Evolutionary conservation across 192 early-diverging fungal species (phyloP).

Genomic region (Coemansia sp.): DNA sequence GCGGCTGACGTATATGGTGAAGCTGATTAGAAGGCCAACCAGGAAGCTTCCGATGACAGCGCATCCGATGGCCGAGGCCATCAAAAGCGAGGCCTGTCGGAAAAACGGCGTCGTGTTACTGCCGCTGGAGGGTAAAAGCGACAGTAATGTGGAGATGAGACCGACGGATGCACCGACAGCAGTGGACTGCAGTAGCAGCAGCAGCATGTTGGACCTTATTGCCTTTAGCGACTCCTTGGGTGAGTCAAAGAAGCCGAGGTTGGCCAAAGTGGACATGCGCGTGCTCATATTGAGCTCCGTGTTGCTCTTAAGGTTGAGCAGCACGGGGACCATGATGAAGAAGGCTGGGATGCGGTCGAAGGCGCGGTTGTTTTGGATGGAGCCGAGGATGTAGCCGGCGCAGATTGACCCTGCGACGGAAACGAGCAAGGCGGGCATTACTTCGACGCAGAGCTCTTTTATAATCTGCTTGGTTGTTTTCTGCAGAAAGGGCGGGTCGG

Average conservation of each 20-base stretch:
- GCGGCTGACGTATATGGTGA: slow-evolving; percentile 62
- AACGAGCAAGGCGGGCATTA: slow-evolving; percentile 64
- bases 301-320: slow-evolving; percentile 89
- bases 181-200: slow-evolving; percentile 72
- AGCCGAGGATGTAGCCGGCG: slow-evolving; percentile 69
- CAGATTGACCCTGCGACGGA: slow-evolving; percentile 67
- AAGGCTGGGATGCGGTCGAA: slow-evolving; percentile 68
- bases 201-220: slow-evolving; percentile 69
- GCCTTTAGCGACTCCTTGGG: slow-evolving; percentile 53
- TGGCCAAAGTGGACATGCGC: slow-evolving; percentile 74
- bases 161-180: slow-evolving; percentile 71
- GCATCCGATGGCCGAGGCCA: slow-evolving; percentile 66
- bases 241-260: slow-evolving; percentile 68
- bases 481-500: too few relatives aligned
- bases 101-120: neutral
- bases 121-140: slow-evolving; percentile 11
- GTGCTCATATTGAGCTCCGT: slow-evolving; percentile 88
- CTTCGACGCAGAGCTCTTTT: slow-evolving; percentile 48
- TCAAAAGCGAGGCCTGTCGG: slow-evolving; percentile 43
- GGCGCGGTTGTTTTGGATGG: slow-evolving; percentile 65
- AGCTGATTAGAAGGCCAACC: slow-evolving; percentile 70
- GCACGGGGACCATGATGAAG: slow-evolving; percentile 81
- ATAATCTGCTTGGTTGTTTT: slow-evolving; percentile 21
- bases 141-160: slow-evolving; percentile 61
- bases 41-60: slow-evolving; percentile 68